These are phyloP conservation scores for Davidsoniella neocaledoniae DNA, from an alignment of 2,329 filamentous ascomycete genomes.

Conservation along the genomic window DNA sequence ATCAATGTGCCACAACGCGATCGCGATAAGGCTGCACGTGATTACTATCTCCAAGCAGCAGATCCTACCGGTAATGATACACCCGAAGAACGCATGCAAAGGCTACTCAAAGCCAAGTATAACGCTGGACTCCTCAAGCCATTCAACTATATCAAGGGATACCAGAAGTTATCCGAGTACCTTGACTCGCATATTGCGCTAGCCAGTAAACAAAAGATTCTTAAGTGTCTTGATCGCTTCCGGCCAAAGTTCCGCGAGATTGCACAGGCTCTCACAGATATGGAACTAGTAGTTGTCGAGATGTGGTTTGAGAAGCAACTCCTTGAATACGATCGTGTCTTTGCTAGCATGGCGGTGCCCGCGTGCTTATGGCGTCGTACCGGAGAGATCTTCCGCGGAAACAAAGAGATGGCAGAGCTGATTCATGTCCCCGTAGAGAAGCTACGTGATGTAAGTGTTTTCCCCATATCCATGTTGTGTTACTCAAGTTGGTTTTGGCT, in stretches of 20 bases:
- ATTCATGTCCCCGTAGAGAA: conserved; percentile 85
- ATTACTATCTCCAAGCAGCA: conserved; percentile 94
- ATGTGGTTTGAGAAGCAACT: conserved; percentile 98
- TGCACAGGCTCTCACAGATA: conserved; percentile 79
- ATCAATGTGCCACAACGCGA: conserved; percentile 17
- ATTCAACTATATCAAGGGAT: conserved; percentile 97
- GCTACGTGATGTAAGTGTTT: conserved; percentile 64
- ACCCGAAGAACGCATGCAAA: conserved; percentile 88
- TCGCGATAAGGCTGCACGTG: conserved; percentile 53
- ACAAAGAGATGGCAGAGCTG: conserved; percentile 96
- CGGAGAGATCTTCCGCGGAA: conserved; percentile 91
- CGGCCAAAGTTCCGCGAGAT: conserved; percentile 91
- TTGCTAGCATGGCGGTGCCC: conserved; percentile 96
- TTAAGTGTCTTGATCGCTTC: conserved; percentile 82
- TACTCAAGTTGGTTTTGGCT: neutral
- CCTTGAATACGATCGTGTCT: conserved; percentile 96
- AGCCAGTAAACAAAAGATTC: conserved; percentile 73
- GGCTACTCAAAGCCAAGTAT: conserved; percentile 86
- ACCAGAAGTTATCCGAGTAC: conserved; percentile 74
- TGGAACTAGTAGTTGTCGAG: conserved; percentile 86
- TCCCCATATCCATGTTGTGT: neutral
- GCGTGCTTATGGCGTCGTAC: conserved; percentile 95
- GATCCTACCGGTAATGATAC: conserved; percentile 71
- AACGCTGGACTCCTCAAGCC: conserved; percentile 87
- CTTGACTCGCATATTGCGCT: conserved; percentile 79